phyloP scores from a whole-genome alignment of 306 rosid genomes.

The Aeschynomene evenia region DNA sequence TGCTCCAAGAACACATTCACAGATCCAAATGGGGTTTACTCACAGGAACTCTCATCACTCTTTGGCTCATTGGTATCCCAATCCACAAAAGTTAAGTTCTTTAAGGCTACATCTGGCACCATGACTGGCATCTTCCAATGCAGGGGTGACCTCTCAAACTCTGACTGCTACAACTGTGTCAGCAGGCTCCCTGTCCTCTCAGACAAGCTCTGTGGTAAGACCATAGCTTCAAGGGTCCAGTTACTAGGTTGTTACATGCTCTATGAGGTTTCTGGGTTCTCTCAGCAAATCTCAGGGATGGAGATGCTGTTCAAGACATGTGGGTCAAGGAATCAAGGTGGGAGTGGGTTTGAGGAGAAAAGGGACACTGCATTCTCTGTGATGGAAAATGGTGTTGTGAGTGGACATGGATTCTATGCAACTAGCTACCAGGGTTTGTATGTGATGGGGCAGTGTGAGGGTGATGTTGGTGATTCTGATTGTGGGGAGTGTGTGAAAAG shows the following conservation, averaged over 20 bases:
- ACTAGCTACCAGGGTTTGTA: constrained; percentile 74
- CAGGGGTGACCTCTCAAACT: constrained; percentile 80
- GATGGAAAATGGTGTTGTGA: constrained; percentile 77
- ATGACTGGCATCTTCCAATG: constrained; percentile 88
- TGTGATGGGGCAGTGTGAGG: constrained; percentile 93
- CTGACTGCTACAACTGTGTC: constrained; percentile 86
- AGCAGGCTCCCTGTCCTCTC: constrained; percentile 65
- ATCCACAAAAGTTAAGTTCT: constrained; percentile 69
- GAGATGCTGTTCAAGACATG: constrained; percentile 77
- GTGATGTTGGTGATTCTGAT: constrained; percentile 88
- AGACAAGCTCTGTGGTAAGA: constrained; percentile 64
- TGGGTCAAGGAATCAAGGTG: constrained; percentile 60
- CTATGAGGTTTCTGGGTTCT: constrained; percentile 80
- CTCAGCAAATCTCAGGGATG: constrained; percentile 77
- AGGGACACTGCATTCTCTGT: constrained; percentile 82
- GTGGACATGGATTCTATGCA: constrained; percentile 82
- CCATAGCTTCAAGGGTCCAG: constrained; percentile 80
- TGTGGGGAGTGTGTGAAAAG: constrained; percentile 84
- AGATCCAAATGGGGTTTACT: constrained; percentile 87
- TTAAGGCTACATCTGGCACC: constrained; percentile 66
- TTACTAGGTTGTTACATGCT: constrained; percentile 79
- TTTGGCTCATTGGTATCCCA: constrained; percentile 72
- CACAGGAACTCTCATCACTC: constrained; percentile 78
- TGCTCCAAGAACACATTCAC: constrained; percentile 78
- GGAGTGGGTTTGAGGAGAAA: constrained; percentile 81